Base-by-base conservation (phyloP, 2,329 filamentous ascomycete genomes). In the Trichothecium sympodiale region DNA sequence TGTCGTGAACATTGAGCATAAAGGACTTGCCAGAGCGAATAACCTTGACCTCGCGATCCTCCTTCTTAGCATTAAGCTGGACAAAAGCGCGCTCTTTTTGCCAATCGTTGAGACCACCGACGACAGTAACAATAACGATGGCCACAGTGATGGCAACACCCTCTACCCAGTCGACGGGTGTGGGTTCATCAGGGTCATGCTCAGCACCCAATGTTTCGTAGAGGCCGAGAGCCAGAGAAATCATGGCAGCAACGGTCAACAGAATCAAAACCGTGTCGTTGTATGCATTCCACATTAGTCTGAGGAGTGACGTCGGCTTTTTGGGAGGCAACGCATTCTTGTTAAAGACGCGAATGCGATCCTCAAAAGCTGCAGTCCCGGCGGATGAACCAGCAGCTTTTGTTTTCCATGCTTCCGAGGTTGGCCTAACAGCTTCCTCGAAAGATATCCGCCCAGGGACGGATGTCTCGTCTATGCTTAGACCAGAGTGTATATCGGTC, bases 71-170 rank as follows among this genome's bases (percentile, higher is more conserved):
- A 57, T 87, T 87, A 40, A 88, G 62, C 54, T 84, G 85, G 28
- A 83, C 79, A 48, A 88, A 88, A 48, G 85, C 80, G 31, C 79
- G 71, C 53, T 87, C 83, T 55, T 87, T 87, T 49, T 88, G 83
- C 70, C 77, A 88, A 51, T 88, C 83, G 44, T 86, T 88, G 25
- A 78, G 61, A n/a, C 83, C 82, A 41, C 81, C 83, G 15, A 85
- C 83, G 15, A 81, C 56, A 4, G 87, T 79, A 32, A 88, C 83
- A 43, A 88, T 78, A 13, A 80, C 52, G 41, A 88, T 84, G 34
- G 83, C 83, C 16, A 80, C 71, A 30, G 86, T 77, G 43, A 88
- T 86, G 7, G 83, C 83, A 9, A 87, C 77, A 43, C 83, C 83
- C 56, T 89, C 83, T 5, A 87, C 79, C 83, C 83, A 89, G 15